Evolutionary conservation across 805 yeast genomes (phyloP).

Genomic region (Saturnispora hagleri): DNA sequence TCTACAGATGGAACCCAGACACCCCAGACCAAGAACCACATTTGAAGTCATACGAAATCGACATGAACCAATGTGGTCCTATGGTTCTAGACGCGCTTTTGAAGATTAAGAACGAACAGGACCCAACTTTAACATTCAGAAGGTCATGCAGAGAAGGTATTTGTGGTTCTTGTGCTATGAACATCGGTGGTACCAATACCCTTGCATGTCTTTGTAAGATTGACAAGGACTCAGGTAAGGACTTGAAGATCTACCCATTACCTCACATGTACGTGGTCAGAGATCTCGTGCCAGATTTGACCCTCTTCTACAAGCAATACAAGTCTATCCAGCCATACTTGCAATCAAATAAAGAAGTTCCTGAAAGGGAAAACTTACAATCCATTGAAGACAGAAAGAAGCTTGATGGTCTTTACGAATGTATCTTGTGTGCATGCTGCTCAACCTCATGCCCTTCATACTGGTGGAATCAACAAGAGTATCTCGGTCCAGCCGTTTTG

Average conservation of each 20-base stretch:
- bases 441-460: constrained; percentile 98
- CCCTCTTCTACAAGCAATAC: constrained; percentile 96
- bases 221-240: constrained; percentile 67
- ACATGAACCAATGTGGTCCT: constrained; percentile 90
- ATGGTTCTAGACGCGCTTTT: constrained; percentile 94
- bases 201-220: constrained; percentile 94
- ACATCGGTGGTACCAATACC: constrained; percentile 95
- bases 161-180: constrained; percentile 99
- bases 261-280: constrained; percentile 98
- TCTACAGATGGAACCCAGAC: constrained; percentile 98
- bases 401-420: constrained; percentile 93
- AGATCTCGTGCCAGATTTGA: constrained; percentile 95
- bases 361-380: constrained; percentile 91
- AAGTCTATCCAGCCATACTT: constrained; percentile 95
- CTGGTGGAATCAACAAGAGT: constrained; percentile 99
- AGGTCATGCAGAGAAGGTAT: constrained; percentile 99
- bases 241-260: constrained; percentile 84
- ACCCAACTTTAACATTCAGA: constrained; percentile 89
- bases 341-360: constrained; percentile 78
- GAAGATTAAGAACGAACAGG: constrained; percentile 95
- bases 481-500: constrained; percentile 96
- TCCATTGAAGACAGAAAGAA: constrained; percentile 88
- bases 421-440: constrained; percentile 97
- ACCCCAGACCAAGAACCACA: constrained; percentile 86
- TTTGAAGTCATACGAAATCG: constrained; percentile 74